Evolutionary conservation across 257 asterid species (phyloP).

Genomic region (Handroanthus guayacan): DNA sequence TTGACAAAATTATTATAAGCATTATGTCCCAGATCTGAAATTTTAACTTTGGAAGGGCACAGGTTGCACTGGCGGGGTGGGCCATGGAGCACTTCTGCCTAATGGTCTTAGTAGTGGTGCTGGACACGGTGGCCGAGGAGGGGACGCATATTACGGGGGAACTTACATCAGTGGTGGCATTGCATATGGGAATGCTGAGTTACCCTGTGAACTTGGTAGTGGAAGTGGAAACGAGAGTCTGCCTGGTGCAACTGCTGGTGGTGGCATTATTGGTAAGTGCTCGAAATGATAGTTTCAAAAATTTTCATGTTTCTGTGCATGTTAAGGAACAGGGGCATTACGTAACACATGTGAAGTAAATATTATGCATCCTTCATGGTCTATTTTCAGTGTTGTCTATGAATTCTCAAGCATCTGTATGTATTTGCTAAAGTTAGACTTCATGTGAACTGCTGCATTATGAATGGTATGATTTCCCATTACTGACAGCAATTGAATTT

Average conservation of each 20-base stretch:
- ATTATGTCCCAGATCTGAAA: constrained; percentile 33
- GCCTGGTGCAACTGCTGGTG: constrained; percentile 74
- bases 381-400: background rate
- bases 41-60: constrained; percentile 44
- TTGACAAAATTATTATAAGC: constrained; percentile 7
- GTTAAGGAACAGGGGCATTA: constrained; percentile 23
- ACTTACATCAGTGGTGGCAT: constrained; percentile 69
- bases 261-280: constrained; percentile 81
- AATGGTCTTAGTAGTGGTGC: constrained; percentile 86
- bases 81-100: constrained; percentile 73
- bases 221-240: constrained; percentile 86
- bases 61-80: constrained; percentile 89
- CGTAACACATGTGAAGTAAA: constrained; percentile 12
- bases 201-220: constrained; percentile 95
- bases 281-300: constrained; percentile 28
- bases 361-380: constrained; percentile 18
- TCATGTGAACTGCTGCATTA: constrained; percentile 21
- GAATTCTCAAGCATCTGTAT: constrained; percentile 20
- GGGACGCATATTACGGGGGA: constrained; percentile 79
- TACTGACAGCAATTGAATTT: constrained; percentile 2
- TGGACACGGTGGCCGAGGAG: constrained; percentile 97
- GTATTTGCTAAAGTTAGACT: background rate
- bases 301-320: constrained; percentile 1
- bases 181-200: constrained; percentile 72
- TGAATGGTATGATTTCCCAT: constrained; percentile 9